Evolutionary conservation across 345 rosid species (phyloP), one percentile per base, ranked within the genome.

Genomic region (Eucalyptus erythrocorys): DNA sequence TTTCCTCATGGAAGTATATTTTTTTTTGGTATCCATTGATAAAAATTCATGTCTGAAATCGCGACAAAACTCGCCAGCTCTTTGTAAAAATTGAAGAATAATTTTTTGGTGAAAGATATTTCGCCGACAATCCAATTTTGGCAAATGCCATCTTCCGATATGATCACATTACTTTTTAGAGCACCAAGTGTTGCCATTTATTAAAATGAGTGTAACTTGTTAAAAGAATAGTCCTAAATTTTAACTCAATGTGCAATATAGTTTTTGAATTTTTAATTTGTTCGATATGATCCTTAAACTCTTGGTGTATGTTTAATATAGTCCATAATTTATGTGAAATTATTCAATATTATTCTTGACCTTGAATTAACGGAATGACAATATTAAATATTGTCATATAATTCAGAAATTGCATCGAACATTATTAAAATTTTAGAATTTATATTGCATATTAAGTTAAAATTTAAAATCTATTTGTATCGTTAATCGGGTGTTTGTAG

Each of bases 41-140:
- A 4, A 55, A 55, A 55, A 22, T 55, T 9, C 30, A 22, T 55
- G 61, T 55, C 0, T 0, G 3, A 55, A 55, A 55, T 55, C 0
- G 0, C 27, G 1, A 10, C 27, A 55, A 24, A 22, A 55, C 30
- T 13, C 2, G 11, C 22, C 0, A 22, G 0, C 6, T 55, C 30
- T 55, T 55, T 0, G 30, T 55, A 55, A 55, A 24, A 22, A 24
- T 24, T 24, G 30, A 55, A 1, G 6, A 55, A 24, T 21, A 0
- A 55, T 24, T 55, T 55, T 22, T 55, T 2, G 1, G 30, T 24
- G 27, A 55, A 55, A 24, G 3, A 10, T 55, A 55, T 55, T 55
- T 2, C 5, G 5, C 8, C 27, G 0, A 55, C 27, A 1, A 55
- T 24, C 13, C 30, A 55, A 24, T 24, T 55, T 55, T 22, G 6